These are phyloP conservation scores for Globisporangium echinulatum DNA, from an alignment of 352 stramenopile genomes.

Conservation along the genomic window DNA sequence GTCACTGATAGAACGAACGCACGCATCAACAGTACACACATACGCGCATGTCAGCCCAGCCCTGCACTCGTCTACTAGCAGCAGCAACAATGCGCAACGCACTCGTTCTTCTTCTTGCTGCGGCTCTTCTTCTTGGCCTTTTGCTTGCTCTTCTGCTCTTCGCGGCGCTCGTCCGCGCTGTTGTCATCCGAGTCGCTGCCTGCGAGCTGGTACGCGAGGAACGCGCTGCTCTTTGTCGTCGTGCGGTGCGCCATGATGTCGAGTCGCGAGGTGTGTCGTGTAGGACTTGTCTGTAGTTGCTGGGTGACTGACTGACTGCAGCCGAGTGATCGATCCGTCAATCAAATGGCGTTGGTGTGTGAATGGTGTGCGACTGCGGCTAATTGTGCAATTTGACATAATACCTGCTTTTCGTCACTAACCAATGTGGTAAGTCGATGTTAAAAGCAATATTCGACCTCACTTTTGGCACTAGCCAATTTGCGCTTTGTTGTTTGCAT, in stretches of 20 bases:
- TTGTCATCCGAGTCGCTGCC: conserved; percentile 41
- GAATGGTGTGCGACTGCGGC: background rate
- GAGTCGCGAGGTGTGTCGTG: too few species aligned
- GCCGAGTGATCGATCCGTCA: background rate
- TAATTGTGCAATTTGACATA: background rate
- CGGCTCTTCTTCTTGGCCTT: conserved; percentile 70
- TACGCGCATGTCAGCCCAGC: background rate
- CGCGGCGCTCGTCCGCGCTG: conserved; percentile 45
- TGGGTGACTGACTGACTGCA: background rate
- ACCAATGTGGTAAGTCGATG: background rate
- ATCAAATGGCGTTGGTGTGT: background rate
- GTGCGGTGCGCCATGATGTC: conserved; percentile 6
- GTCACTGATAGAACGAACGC: conserved; percentile 22
- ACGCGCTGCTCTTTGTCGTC: conserved; percentile 61
- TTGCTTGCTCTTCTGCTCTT: conserved; percentile 52
- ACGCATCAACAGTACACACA: background rate
- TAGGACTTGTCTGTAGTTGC: too few species aligned
- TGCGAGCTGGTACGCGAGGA: conserved; percentile 50
- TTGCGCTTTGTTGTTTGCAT: background rate
- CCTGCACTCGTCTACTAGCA: too few species aligned
- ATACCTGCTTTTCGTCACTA: too few species aligned
- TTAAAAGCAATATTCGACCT: background rate
- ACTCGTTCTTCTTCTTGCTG: conserved; percentile 75
- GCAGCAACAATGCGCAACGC: background rate
- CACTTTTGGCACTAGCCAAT: background rate